Conservation (phyloP, 1,139 yeast genomes). For the Yamadazyma epiphylla region DNA sequence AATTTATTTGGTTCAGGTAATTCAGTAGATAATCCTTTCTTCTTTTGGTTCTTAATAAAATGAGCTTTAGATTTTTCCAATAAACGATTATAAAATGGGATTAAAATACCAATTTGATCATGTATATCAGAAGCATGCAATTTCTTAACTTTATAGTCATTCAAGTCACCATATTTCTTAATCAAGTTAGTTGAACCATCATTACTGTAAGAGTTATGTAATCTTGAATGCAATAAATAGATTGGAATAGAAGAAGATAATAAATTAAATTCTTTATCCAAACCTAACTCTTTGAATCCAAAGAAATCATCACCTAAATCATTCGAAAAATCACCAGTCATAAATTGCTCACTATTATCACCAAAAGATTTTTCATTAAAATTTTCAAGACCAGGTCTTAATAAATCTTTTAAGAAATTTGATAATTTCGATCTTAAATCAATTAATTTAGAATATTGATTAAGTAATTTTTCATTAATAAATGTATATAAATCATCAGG, state of each 20-base stretch:
- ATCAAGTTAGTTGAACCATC: slow-evolving; percentile 44
- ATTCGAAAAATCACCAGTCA: slow-evolving; percentile 90
- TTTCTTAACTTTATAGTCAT: slow-evolving; percentile 45
- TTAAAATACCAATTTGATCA: slow-evolving; percentile 54
- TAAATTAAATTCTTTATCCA: slow-evolving; percentile 90
- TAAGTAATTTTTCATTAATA: slow-evolving; percentile 67
- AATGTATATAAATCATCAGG: slow-evolving; percentile 75
- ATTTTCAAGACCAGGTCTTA: slow-evolving; percentile 80
- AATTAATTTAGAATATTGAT: slow-evolving; percentile 63
- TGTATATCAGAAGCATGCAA: slow-evolving; percentile 50
- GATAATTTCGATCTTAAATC: slow-evolving; percentile 70
- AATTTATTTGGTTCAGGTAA: slow-evolving; percentile 40
- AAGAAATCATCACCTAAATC: slow-evolving; percentile 95
- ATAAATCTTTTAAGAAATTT: slow-evolving; percentile 70
- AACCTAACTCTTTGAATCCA: slow-evolving; percentile 90
- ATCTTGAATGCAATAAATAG: slow-evolving; percentile 77
- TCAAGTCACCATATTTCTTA: slow-evolving; percentile 61
- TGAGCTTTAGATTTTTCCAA: slow-evolving; percentile 50
- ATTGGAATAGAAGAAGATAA: slow-evolving; percentile 84
- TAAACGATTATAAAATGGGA: slow-evolving; percentile 53
- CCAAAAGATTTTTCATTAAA: slow-evolving; percentile 73
- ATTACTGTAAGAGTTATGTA: slow-evolving; percentile 49
- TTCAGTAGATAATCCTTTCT: slow-evolving; percentile 48
- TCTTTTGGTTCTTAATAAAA: slow-evolving; percentile 48
- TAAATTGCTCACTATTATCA: slow-evolving; percentile 89